These are phyloP conservation scores for Camptophora hylomeconis DNA, from an alignment of 2,329 filamentous ascomycete species.

Conservation along the genomic window DNA sequence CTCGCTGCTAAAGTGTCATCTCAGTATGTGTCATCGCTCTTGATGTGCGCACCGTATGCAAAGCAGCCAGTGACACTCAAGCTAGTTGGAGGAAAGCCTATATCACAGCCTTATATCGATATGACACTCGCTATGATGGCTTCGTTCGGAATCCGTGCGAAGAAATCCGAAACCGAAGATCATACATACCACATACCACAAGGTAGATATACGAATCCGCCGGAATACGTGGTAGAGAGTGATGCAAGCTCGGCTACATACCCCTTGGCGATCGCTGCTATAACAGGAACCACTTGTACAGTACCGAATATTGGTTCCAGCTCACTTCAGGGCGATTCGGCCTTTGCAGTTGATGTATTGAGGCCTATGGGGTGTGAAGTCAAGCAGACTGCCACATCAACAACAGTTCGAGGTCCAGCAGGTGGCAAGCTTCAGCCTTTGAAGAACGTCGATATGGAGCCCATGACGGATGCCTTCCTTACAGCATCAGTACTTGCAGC, in stretches of 20 bases:
- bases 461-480: slow-evolving; percentile 97
- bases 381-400: slow-evolving; percentile 69
- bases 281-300: slow-evolving; percentile 89
- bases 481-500: slow-evolving; percentile 88
- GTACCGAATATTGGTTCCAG: slow-evolving; percentile 89
- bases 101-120: slow-evolving; percentile 93
- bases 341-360: slow-evolving; percentile 82
- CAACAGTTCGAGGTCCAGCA: slow-evolving; percentile 82
- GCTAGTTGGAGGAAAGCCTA: slow-evolving; percentile 90
- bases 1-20: slow-evolving; percentile 91
- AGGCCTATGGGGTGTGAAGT: slow-evolving; percentile 89
- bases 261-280: slow-evolving; percentile 82
- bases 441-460: slow-evolving; percentile 86
- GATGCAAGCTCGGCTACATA: slow-evolving; percentile 97
- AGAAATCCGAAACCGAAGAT: slow-evolving; percentile 60
- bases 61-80: slow-evolving; percentile 84
- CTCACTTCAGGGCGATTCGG: slow-evolving; percentile 87
- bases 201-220: slow-evolving; percentile 68
- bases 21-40: slow-evolving; percentile 94
- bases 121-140: slow-evolving; percentile 99
- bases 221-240: slow-evolving; percentile 83
- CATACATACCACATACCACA: slow-evolving; percentile 92
- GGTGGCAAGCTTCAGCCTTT: slow-evolving; percentile 61
- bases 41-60: slow-evolving; percentile 95
- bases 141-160: slow-evolving; percentile 72